phyloP scores from a whole-genome alignment of 2,329 filamentous ascomycete genomes.

The Sphaerulina vaccinii region DNA sequence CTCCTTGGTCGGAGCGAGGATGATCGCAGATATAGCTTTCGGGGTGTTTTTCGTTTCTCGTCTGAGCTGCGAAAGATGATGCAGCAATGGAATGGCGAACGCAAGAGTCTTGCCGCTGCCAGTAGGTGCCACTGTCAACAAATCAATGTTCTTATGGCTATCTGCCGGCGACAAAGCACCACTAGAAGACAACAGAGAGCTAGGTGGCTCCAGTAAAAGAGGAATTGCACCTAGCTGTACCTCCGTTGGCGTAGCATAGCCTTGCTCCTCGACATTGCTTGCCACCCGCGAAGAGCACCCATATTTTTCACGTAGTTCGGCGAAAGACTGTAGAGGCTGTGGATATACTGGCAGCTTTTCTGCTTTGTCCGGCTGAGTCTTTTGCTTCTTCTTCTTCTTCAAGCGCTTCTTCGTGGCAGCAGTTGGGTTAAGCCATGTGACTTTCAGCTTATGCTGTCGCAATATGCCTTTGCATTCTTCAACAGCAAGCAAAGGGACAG shows the following conservation, averaged over 20 bases:
- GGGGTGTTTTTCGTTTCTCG: constrained; percentile 23
- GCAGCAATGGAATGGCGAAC: constrained; percentile 84
- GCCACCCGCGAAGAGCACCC: constrained; percentile 70
- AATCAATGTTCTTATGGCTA: constrained; percentile 55
- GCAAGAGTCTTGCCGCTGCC: constrained; percentile 95
- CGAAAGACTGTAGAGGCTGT: constrained; percentile 75
- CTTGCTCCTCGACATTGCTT: constrained; percentile 78
- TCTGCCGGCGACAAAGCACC: constrained; percentile 31
- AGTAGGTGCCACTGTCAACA: constrained; percentile 87
- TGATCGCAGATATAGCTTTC: constrained; percentile 40
- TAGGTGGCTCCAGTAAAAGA: constrained; percentile 62
- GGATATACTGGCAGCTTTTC: constrained; percentile 67
- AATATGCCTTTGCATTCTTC: constrained; percentile 33
- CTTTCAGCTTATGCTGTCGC: constrained; percentile 39
- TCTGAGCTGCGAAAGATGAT: constrained; percentile 57
- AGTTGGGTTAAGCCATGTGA: constrained; percentile 33
- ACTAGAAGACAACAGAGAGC: constrained; percentile 47
- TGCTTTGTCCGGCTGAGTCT: constrained; percentile 24
- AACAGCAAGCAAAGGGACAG: neutral
- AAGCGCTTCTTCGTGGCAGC: constrained; percentile 46
- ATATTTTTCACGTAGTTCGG: constrained; percentile 68
- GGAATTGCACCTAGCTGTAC: constrained; percentile 87
- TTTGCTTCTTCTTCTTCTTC: constrained; percentile 47
- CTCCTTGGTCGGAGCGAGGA: constrained; percentile 53
- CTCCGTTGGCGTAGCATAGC: constrained; percentile 85